Conservation (phyloP, 1,284 basidiomycete genomes). For the Athelia sp. region DNA sequence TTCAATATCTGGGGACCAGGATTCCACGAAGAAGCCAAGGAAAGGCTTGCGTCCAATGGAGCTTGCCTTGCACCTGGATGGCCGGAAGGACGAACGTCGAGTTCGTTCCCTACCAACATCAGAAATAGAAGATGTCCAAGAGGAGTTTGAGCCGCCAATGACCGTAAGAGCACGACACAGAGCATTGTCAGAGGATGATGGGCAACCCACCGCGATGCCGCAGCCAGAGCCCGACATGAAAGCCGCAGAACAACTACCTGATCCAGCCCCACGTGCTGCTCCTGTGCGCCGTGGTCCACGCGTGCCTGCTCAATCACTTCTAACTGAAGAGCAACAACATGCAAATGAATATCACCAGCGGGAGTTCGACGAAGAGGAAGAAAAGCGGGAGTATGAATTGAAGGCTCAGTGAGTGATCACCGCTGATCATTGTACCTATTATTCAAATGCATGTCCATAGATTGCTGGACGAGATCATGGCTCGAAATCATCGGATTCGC, state of each 20-base stretch:
- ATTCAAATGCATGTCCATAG: constrained; percentile 33
- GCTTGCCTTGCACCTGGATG: background rate
- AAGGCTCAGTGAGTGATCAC: constrained; percentile 49
- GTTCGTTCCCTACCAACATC: constrained; percentile 1
- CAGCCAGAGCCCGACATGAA: background rate
- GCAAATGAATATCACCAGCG: constrained; percentile 24
- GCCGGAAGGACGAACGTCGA: background rate
- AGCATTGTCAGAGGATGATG: background rate
- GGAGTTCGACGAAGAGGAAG: constrained; percentile 43
- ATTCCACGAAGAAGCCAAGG: constrained; percentile 23
- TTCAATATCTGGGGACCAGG: constrained; percentile 43
- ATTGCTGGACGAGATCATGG: constrained; percentile 47
- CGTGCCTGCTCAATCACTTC: constrained; percentile 15
- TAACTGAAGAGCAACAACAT: constrained; percentile 18
- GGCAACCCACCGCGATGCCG: background rate
- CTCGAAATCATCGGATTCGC: constrained; percentile 61
- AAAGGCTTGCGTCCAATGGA: background rate
- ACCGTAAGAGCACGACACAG: background rate
- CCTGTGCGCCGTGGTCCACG: constrained; percentile 18
- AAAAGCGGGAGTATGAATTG: constrained; percentile 50
- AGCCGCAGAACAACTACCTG: background rate
- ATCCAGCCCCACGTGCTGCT: constrained; percentile 17
- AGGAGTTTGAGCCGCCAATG: background rate
- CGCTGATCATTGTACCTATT: constrained; percentile 1
- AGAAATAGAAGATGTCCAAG: background rate